Percentiles rank a stretch among this genome's conserved stretches.
These are phyloP conservation scores for Macrophomina phaseolina DNA, from an alignment of 2,329 filamentous ascomycete species.

Conservation along the genomic window DNA sequence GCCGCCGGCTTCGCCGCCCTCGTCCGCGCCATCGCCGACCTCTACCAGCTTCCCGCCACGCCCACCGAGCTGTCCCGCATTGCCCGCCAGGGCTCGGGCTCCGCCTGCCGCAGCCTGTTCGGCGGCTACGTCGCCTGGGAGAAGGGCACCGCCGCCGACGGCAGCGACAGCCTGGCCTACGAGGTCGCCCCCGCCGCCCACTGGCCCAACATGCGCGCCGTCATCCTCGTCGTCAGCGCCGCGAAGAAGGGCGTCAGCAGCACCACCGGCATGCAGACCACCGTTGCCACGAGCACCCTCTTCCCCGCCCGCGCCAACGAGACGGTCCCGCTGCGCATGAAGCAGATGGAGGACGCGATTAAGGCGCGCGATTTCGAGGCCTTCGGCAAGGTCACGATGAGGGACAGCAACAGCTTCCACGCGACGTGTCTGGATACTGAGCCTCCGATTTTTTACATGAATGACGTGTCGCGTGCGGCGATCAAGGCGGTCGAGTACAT, in stretches of 20 bases:
- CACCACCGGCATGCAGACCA: slow-evolving; percentile 96
- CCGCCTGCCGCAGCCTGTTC: slow-evolving; percentile 90
- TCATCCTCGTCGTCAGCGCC: slow-evolving; percentile 88
- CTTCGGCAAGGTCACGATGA: slow-evolving; percentile 93
- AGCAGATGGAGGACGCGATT: slow-evolving; percentile 82
- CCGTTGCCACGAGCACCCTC: slow-evolving; percentile 86
- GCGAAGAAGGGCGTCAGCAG: slow-evolving; percentile 96
- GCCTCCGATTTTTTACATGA: slow-evolving; percentile 98
- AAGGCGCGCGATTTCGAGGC: slow-evolving; percentile 77
- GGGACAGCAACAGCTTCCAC: slow-evolving; percentile 96
- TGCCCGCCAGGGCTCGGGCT: slow-evolving; percentile 91
- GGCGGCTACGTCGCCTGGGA: slow-evolving; percentile 97
- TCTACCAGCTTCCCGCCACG: slow-evolving; percentile 83
- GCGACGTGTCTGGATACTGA: slow-evolving; percentile 93
- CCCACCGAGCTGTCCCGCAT: slow-evolving; percentile 86
- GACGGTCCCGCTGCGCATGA: slow-evolving; percentile 85
- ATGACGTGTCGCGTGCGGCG: slow-evolving; percentile 86
- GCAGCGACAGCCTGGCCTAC: slow-evolving; percentile 84
- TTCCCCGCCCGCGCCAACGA: slow-evolving; percentile 77
- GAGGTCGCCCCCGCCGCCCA: slow-evolving; percentile 86
- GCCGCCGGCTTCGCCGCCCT: slow-evolving; percentile 71
- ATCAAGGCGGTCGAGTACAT: slow-evolving; percentile 88
- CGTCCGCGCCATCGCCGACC: slow-evolving; percentile 84
- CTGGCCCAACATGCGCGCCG: slow-evolving; percentile 93
- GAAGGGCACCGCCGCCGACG: slow-evolving; percentile 75